Percentiles rank a stretch among this genome's conserved stretches.
phyloP scores from a whole-genome alignment of 441 rosid genomes.

The Iberis amara region DNA sequence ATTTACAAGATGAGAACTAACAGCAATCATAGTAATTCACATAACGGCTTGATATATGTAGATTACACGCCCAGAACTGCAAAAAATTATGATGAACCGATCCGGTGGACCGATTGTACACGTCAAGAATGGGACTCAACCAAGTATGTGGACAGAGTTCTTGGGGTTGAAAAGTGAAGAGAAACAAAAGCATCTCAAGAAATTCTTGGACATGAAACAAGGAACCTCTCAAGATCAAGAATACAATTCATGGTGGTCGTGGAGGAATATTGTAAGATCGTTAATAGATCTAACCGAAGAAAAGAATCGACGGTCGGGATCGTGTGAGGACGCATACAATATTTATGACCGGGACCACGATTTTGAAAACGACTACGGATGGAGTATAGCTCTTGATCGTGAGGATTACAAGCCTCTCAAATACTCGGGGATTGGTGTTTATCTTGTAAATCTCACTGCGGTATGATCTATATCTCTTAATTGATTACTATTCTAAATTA shows the following conservation, averaged over 20 bases:
- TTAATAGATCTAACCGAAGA: slow-evolving; percentile 30
- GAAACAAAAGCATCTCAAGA: slow-evolving; percentile 47
- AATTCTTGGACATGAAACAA: slow-evolving; percentile 32
- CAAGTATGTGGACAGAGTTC: slow-evolving; percentile 53
- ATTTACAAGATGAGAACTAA: too few relatives aligned
- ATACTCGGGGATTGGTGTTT: slow-evolving; percentile 62
- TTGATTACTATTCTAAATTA: not conserved
- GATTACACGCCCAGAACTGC: slow-evolving; percentile 44
- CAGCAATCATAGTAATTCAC: too few relatives aligned
- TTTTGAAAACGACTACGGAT: slow-evolving; percentile 66
- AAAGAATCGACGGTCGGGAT: slow-evolving; percentile 12
- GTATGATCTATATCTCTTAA: slow-evolving; percentile 30
- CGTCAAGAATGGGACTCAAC: slow-evolving; percentile 32
- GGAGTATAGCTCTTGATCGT: slow-evolving; percentile 60
- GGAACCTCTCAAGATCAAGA: slow-evolving; percentile 29
- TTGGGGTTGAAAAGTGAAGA: slow-evolving; percentile 41
- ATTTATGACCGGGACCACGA: slow-evolving; percentile 43
- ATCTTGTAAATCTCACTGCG: slow-evolving; percentile 69
- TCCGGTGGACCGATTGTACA: slow-evolving; percentile 56
- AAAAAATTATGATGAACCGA: slow-evolving; percentile 35
- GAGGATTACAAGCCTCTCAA: slow-evolving; percentile 51
- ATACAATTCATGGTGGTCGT: slow-evolving; percentile 39
- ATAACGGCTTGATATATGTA: slow-evolving; percentile 14
- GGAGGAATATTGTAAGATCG: slow-evolving; percentile 44
- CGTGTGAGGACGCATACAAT: slow-evolving; percentile 54